Evolutionary conservation across 495 filamentous ascomycete genomes (phyloP), one percentile per base, ranked within the genome.

Genomic region (Terfezia claveryi): DNA sequence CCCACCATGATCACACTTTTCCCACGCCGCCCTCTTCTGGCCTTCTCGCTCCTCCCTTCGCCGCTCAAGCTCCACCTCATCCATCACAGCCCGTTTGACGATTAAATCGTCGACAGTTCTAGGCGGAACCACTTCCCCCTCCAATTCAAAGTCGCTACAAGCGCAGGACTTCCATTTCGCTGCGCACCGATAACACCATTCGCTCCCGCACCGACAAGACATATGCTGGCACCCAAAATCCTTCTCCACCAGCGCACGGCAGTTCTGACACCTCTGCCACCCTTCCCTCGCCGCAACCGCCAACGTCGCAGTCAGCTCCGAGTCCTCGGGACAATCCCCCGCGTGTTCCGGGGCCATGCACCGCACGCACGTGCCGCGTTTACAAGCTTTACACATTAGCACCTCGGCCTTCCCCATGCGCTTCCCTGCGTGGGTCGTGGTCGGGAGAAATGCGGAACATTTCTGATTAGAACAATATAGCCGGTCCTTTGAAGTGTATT

Each of bases 161-260:
- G 36, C 2, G 36, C 62, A 64, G 4, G 37, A 55, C 38, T 64
- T 64, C 62, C 62, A 64, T 32, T 50, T 50, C 10, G 52, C 38
- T 0, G 61, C 62, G 23, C 62, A 64, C 8, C 59, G 37, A 16
- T 64, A 64, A 38, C 62, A 64, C 62, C 62, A 64, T 49, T 64
- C 55, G 6, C 55, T 41, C 36, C 55, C 60, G 37, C 62, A 64
- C 58, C 60, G 58, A 59, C 62, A 72, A 55, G 57, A 62, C 56
- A 74, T 74, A 57, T 74, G 73, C 56, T 73, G 69, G 57, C 72
- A 73, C 23, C 71, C 72, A 11, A 61, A 41, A 12, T 65, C 20
- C 20, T 69, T 59, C 60, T 73, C 68, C 44, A 75, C 65, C 11
- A 74, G 44, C 14, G 67, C 52, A 23, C 62, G 64, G 53, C 72